A percentile compares a stretch with the other conserved stretches of the same genome.
phyloP scores from a whole-genome alignment of 371 early-diverging fungal genomes.

The Syncephalastrum monosporum region DNA sequence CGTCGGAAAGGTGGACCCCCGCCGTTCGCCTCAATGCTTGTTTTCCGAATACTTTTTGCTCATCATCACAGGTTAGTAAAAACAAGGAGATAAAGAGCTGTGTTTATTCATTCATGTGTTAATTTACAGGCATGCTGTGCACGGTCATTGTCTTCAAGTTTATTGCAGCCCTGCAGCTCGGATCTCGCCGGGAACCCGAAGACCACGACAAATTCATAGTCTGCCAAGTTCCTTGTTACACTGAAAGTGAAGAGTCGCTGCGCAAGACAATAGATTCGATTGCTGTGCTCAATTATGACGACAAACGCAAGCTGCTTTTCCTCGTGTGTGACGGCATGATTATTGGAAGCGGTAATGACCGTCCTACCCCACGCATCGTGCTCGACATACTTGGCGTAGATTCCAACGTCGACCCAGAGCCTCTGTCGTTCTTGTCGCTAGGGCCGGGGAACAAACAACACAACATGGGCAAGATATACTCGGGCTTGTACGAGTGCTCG shows the following conservation, averaged over 20 bases:
- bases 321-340: conserved; percentile 88
- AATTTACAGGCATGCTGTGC: conserved; percentile 56
- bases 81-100: conserved; percentile 11
- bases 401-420: conserved; percentile 76
- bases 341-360: conserved; percentile 90
- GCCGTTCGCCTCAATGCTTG: conserved; percentile 74
- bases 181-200: conserved; percentile 77
- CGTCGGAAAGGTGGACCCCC: conserved; percentile 82
- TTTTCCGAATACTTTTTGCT: conserved; percentile 85
- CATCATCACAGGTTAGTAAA: conserved; percentile 48
- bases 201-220: conserved; percentile 95
- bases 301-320: conserved; percentile 85
- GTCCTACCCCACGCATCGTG: conserved; percentile 93
- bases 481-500: conserved; percentile 80
- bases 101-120: conserved; percentile 3
- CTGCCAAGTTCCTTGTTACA: conserved; percentile 93
- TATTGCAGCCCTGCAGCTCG: conserved; percentile 87
- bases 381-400: conserved; percentile 87
- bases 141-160: conserved; percentile 90
- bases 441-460: conserved; percentile 82
- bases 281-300: conserved; percentile 81
- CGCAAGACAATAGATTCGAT: conserved; percentile 89
- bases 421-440: conserved; percentile 84
- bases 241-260: conserved; percentile 95
- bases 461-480: conserved; percentile 90